phyloP scores from a whole-genome alignment of 2,329 filamentous ascomycete species.

The Colletotrichum zoysiae region DNA sequence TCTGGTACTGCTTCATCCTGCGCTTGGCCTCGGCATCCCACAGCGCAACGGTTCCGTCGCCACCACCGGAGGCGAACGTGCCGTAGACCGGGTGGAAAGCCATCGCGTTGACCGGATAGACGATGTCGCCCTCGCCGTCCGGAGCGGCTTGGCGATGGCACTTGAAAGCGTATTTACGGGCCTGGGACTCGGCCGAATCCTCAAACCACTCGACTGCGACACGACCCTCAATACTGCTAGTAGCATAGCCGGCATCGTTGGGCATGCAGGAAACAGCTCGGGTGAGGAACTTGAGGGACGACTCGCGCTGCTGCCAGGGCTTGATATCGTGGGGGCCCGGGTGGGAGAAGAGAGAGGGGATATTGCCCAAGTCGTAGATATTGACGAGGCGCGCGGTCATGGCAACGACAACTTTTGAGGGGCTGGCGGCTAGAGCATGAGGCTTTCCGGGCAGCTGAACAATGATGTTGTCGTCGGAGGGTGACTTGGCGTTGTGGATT shows the following conservation, averaged over 20 bases:
- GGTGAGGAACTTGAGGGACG: constrained; percentile 95
- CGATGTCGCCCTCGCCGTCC: constrained; percentile 78
- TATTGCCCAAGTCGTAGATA: constrained; percentile 88
- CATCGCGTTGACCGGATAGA: constrained; percentile 92
- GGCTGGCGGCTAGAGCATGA: constrained; percentile 84
- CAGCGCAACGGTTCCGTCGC: constrained; percentile 90
- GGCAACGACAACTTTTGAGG: constrained; percentile 88
- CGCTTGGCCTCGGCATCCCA: constrained; percentile 95
- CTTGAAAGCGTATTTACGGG: constrained; percentile 98
- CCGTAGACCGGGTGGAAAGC: constrained; percentile 87
- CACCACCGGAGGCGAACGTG: constrained; percentile 90
- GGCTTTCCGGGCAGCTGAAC: constrained; percentile 86
- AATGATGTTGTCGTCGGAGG: constrained; percentile 67
- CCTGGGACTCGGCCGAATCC: constrained; percentile 85
- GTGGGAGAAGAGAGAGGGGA: constrained; percentile 69
- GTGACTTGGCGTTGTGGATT: constrained; percentile 75
- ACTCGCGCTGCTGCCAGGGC: constrained; percentile 95
- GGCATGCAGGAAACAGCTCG: constrained; percentile 96
- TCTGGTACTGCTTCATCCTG: constrained; percentile 89
- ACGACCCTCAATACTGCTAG: constrained; percentile 91
- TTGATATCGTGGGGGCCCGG: constrained; percentile 66
- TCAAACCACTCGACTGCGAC: constrained; percentile 99
- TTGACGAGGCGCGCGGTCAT: constrained; percentile 95
- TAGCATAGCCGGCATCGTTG: constrained; percentile 93
- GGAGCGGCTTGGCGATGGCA: constrained; percentile 85